Evolutionary conservation across 257 asterid genomes (phyloP).

Genomic region (Coffea canephora): DNA sequence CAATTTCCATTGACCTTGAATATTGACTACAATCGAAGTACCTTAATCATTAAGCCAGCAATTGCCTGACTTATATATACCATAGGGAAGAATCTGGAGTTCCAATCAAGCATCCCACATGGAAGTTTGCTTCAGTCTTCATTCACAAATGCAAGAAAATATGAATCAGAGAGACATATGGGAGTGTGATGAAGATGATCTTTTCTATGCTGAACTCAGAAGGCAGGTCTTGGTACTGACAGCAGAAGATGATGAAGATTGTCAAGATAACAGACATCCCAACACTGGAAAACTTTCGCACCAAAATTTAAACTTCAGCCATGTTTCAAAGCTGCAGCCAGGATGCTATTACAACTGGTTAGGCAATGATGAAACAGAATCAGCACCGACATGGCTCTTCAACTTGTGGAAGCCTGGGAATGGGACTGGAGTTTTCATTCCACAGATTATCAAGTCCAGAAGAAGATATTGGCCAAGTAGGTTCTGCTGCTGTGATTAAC

Average conservation of each 20-base stretch:
- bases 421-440: constrained; percentile 90
- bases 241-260: constrained; percentile 43
- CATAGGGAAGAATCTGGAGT: constrained; percentile 1
- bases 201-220: constrained; percentile 51
- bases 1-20: constrained; percentile 21
- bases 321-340: constrained; percentile 6
- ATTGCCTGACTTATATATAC: constrained; percentile 9
- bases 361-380: constrained; percentile 28
- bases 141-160: constrained; percentile 14
- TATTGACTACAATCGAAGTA: constrained; percentile 41
- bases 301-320: background rate
- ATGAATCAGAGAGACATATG: constrained; percentile 8
- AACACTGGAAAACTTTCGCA: constrained; percentile 7
- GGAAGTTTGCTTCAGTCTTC: constrained; percentile 27
- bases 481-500: constrained; percentile 2
- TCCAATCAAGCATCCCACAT: constrained; percentile 14
- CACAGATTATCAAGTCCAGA: constrained; percentile 47
- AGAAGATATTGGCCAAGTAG: constrained; percentile 51
- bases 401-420: constrained; percentile 62
- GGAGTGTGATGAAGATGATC: constrained; percentile 47
- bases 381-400: constrained; percentile 51
- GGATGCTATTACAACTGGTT: constrained; percentile 50
- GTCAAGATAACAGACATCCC: constrained; percentile 9
- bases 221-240: constrained; percentile 50
- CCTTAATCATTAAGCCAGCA: background rate